Conservation (phyloP, 805 yeast species). For the Saturnispora saitoi region DNA sequence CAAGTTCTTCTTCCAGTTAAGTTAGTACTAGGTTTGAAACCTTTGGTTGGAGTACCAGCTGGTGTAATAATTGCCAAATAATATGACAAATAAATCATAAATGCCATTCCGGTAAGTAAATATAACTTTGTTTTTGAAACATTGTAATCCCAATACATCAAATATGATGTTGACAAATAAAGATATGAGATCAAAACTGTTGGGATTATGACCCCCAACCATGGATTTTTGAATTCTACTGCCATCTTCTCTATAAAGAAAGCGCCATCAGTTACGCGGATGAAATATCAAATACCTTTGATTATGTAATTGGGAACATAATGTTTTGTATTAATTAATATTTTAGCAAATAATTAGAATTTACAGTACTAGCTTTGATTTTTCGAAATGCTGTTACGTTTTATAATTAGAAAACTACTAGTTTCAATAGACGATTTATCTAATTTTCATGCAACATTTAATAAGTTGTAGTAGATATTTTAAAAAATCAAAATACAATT, state of each 20-base stretch:
- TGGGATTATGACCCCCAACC: constrained; percentile 54
- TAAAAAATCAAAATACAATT: no score
- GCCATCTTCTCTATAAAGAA: constrained; percentile 12
- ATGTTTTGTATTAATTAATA: no score
- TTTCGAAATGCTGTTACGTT: no score
- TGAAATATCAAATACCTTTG: no score
- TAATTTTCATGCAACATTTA: no score
- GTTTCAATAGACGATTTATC: no score
- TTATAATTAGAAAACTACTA: no score
- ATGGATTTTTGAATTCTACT: constrained; percentile 37
- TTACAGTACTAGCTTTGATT: no score
- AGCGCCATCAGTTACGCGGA: not conserved
- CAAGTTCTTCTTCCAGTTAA: constrained; percentile 27
- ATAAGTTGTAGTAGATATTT: no score
- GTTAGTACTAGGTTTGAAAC: constrained; percentile 30
- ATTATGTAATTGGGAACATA: no score
- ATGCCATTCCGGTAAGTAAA: constrained; percentile 21
- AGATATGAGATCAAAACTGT: constrained; percentile 43
- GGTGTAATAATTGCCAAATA: constrained; percentile 50
- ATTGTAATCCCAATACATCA: constrained; percentile 39
- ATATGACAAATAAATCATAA: constrained; percentile 70
- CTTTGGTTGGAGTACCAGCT: constrained; percentile 62
- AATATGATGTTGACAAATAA: constrained; percentile 56
- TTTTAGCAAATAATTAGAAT: no score
- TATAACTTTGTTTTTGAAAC: constrained; percentile 34